Evolutionary conservation across 495 filamentous ascomycete species (phyloP).

Genomic region (Evernia prunastri): DNA sequence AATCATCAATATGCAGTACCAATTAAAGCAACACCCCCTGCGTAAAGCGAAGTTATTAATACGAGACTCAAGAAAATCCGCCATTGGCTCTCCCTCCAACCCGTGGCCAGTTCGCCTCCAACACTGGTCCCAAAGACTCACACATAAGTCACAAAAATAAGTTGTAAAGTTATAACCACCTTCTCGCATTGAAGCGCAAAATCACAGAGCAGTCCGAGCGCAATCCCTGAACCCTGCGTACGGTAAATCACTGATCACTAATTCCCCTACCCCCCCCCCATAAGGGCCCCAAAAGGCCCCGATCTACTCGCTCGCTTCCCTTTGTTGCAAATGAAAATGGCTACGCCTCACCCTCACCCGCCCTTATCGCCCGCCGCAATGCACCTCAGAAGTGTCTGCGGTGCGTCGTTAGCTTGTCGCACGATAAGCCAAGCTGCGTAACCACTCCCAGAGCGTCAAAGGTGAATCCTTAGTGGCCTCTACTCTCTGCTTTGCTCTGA

Average conservation of each 20-base stretch:
- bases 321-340: neutral
- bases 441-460: neutral
- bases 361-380: conserved; percentile 16
- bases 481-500: neutral
- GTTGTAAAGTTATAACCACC: too few species aligned
- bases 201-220: conserved; percentile 12
- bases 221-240: neutral
- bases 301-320: conserved; percentile 13
- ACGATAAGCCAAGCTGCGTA: neutral
- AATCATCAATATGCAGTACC: neutral
- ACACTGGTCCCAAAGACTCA: neutral
- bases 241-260: too few species aligned
- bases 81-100: neutral
- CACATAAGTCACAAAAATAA: too few species aligned
- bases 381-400: neutral
- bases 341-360: conserved; percentile 17
- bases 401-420: neutral
- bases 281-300: too few species aligned
- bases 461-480: neutral
- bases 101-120: too few species aligned
- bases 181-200: conserved; percentile 7
- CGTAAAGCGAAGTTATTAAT: neutral
- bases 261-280: too few species aligned
- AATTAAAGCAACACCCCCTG: neutral
- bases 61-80: neutral